Evolutionary conservation across 352 stramenopile genomes (phyloP), one percentile per base, ranked within the genome.

Genomic region (Peronospora farinosa): DNA sequence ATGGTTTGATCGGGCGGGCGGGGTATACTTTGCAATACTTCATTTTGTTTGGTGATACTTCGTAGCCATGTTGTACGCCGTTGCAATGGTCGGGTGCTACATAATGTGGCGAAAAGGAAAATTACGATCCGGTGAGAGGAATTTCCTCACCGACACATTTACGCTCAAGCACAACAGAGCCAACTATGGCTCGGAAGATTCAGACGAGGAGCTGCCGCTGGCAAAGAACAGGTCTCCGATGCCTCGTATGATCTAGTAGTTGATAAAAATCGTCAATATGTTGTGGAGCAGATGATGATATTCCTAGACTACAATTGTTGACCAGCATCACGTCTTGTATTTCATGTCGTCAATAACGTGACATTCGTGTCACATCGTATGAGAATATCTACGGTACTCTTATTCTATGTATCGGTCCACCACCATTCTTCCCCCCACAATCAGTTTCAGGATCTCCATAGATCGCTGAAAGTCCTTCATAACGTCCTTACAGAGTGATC

Each of bases 141-240:
- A 62, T n/a, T 65, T 69, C 58, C 46, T 80, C 43, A 68, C 49
- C 19, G 73, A 72, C 52, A 75, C 47, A 23, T 67, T 67, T 38
- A 68, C 65, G 13, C 51, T 68, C 65, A 74, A 72, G 47, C 74
- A 68, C 45, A 68, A 71, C 37, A 69, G 72, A 15, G 70, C 78
- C 32, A 80, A 76, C 60, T 86, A 78, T 50, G 74, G 75, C 40
- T 69, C 80, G 1, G 75, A 81, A 39, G 75, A 89, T 53, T 85
- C 78, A 31, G 75, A 89, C 25, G 78, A 87, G 32, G 74, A 84
- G 21, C 58, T 87, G 30, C 75, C 78, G 21, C 61, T 89, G 15
- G 68, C 74, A 19, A 64, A 77, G 47, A 77, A 87, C 60, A 85
- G 76, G 70, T 87, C 78, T 2, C 78, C 78, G 8, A 51, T 54